A percentile compares a stretch with the other conserved stretches of the same genome.
These are phyloP conservation scores for Pythium chondricola DNA, from an alignment of 352 stramenopile species.

Conservation along the genomic window DNA sequence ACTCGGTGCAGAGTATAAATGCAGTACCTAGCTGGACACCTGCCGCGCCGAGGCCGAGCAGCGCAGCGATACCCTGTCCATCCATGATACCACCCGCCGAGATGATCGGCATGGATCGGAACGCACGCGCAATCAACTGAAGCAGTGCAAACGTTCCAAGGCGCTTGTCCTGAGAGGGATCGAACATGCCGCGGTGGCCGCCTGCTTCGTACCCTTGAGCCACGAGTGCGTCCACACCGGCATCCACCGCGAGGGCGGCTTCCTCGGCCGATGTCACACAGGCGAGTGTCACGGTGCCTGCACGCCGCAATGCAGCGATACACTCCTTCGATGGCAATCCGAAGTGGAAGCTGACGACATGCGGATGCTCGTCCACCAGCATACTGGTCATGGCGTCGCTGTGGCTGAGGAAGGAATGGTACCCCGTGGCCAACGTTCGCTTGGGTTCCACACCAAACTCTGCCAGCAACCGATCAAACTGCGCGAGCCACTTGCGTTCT, in stretches of 20 bases:
- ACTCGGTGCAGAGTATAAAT: slow-evolving; percentile 46
- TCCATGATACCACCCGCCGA: slow-evolving; percentile 53
- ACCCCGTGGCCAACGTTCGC: slow-evolving; percentile 11
- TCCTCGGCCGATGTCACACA: slow-evolving; percentile 40
- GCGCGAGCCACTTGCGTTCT: slow-evolving; percentile 26
- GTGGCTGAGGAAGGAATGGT: slow-evolving; percentile 26
- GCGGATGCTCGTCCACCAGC: slow-evolving; percentile 38
- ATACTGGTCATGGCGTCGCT: slow-evolving; percentile 30
- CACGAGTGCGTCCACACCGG: slow-evolving; percentile 37
- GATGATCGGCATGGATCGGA: slow-evolving; percentile 35
- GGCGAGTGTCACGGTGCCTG: slow-evolving; percentile 34
- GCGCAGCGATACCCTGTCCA: slow-evolving; percentile 29
- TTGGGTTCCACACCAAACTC: slow-evolving; percentile 21
- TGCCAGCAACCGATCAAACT: slow-evolving; percentile 30
- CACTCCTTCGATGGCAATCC: slow-evolving; percentile 26
- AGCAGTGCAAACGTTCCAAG: slow-evolving; percentile 44
- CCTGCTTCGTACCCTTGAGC: slow-evolving; percentile 55
- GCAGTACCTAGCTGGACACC: slow-evolving; percentile 59
- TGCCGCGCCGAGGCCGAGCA: slow-evolving; percentile 35
- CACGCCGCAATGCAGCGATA: slow-evolving; percentile 29
- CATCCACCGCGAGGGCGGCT: slow-evolving; percentile 14
- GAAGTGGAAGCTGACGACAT: slow-evolving; percentile 69
- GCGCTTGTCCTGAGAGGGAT: slow-evolving; percentile 15
- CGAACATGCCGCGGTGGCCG: slow-evolving; percentile 49
- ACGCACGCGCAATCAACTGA: slow-evolving; percentile 32